Evolutionary conservation across 768 basidiomycete genomes (phyloP), one percentile per base, ranked within the genome.

Genomic region (Clitopilus hobsonii): DNA sequence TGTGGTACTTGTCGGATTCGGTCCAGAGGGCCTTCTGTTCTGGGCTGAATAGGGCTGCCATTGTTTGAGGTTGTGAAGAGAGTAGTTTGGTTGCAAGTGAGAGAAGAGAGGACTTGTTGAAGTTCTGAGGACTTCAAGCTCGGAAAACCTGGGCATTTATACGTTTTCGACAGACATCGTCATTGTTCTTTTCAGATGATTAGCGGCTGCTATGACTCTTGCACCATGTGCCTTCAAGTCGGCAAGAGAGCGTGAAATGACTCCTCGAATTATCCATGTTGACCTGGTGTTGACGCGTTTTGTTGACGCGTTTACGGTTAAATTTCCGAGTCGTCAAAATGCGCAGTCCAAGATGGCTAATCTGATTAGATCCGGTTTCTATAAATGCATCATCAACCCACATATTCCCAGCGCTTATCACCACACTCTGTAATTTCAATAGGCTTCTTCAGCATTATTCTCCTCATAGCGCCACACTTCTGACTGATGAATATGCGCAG

Each of bases 1-100:
- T 82, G 64, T 83, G 82, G 65, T 81, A 84, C 23, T 62, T 55
- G 60, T 84, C 83, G 5, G 76, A 77, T 60, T 75, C 72, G n/a
- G 67, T 62, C 82, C 83, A 85, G 56, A 75, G 71, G 14, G 73
- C 74, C 7, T 69, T 28, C 4, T 20, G 29, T 20, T 45, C 41
- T 20, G n/a, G 18, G 13, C 32, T 53, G 25, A 38, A 26, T 2
- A 11, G 30, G 38, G 41, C 29, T 6, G 18, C 29, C 38, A 45
- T 45, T 10, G 16, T 45, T 4, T 20, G 16, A 6, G 41, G n/a
- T 45, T 16, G 6, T 20, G 8, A 11, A 20, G 13, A 36, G 8
- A 10, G 13, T 36, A 4, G 7, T 30, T 30, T 10, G 38, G 18
- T 41, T 45, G 8, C 7, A 32, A 20, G 22, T 3, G 5, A 5